A percentile compares a stretch with the other conserved stretches of the same genome.
Conservation (phyloP, 305 asterid species). For the Fraxinus albicans region DNA sequence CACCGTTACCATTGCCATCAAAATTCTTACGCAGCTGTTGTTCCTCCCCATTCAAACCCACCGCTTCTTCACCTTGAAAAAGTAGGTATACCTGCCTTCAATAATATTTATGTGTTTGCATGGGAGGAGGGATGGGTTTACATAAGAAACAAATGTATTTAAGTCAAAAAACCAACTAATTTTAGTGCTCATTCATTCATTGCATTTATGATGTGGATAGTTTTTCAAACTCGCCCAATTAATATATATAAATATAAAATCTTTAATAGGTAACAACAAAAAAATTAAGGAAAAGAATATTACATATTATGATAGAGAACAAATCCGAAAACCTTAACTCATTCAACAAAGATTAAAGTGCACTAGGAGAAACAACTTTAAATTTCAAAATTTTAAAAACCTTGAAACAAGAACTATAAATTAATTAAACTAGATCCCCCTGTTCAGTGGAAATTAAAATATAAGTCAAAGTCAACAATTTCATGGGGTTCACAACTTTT, state of each 20-base stretch:
- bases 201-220: constrained; percentile 24
- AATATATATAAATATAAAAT: too few relatives aligned
- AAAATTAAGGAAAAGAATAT: background rate
- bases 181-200: constrained; percentile 9
- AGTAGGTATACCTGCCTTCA: background rate
- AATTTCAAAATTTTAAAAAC: background rate
- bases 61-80: background rate
- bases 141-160: background rate
- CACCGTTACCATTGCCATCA: background rate
- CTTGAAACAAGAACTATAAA: background rate
- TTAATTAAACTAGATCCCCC: background rate
- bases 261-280: too few relatives aligned
- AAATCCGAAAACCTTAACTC: background rate
- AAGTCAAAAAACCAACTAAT: constrained; percentile 22
- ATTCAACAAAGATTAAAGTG: background rate
- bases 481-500: too few relatives aligned
- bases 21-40: background rate
- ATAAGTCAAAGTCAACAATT: too few relatives aligned
- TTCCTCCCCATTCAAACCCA: background rate
- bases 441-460: too few relatives aligned
- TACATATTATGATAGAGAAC: background rate
- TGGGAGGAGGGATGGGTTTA: background rate
- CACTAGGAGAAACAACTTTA: background rate
- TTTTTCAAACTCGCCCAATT: background rate
- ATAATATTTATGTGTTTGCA: background rate